Evolutionary conservation across 768 basidiomycete genomes (phyloP), one percentile per base, ranked within the genome.

Genomic region (Tulasnella sp.): DNA sequence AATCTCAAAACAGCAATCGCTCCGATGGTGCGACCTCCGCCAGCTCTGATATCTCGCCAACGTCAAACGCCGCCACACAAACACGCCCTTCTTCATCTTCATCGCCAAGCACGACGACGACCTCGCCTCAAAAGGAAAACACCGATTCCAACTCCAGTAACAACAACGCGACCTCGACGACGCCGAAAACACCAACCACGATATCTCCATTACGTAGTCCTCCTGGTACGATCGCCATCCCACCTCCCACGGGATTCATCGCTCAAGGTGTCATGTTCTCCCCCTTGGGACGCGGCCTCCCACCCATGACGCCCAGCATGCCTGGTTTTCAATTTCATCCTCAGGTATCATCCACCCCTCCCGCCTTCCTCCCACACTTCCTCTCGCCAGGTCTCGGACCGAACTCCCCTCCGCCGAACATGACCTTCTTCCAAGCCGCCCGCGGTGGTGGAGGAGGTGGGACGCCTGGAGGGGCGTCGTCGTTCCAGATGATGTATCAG

Each of bases 221-320:
- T 15, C 62, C 62, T 41, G 62, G 62, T 1, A 42, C 60, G 22
- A 60, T 62, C 22, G 19, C 49, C 17, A 50, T 62, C 17, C 62
- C 62, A 2, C 50, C 57, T 11, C 57, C 62, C 56, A 29, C 42
- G 3, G n/a, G 25, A 11, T 55, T 57, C 50, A 11, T 48, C 1
- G 41, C 61, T 24, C 19, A 42, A 15, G 29, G 41, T 4, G 42
- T 50, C 30, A 17, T 61, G 60, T 60, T 58, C 27, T 58, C 62
- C 8, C 62, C 41, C 9, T 66, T 68, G 29, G 66, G 64, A 2
- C 50, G 71, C 19, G 68, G 68, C 4, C 61, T 73, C 19, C 71
- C 71, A 4, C 71, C 72, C 2, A 73, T 74, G 72, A 74, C 74
- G 10, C 73, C 74, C 0, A 71, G 69, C 21, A 75, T 76, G 75